Base-by-base conservation (phyloP, 2,329 filamentous ascomycete species). In the Ilyonectria destructans region DNA sequence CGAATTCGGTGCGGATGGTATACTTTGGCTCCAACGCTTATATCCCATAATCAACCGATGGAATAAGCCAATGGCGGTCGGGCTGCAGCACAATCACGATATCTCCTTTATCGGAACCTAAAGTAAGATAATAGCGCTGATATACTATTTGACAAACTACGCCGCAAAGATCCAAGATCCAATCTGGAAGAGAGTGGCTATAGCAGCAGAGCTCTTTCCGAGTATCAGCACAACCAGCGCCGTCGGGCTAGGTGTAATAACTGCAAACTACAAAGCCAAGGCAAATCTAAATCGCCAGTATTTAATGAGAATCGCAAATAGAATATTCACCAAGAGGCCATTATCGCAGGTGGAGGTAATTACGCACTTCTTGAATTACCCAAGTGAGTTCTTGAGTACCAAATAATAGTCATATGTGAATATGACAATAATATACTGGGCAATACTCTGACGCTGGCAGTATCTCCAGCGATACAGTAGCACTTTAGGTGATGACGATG, bases 91-190 rank as follows among this genome's bases (percentile, higher is more conserved):
- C 17, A 66, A 66, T 19, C 51, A 66, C n/a, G 23, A 66, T 17
- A 52, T 66, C 10, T 61, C 63, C 9, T 66, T 66, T 31, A 66
- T 66, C 12, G 43, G 57, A 10, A 66, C 63, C 12, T 33, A 66
- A 43, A 56, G 29, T 9, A 61, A 66, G 31, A 66, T 43, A 6
- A 48, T 67, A 26, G 52, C 23, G 26, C 45, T 67, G 5, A 49
- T 65, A 17, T 65, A 59, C 33, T 65, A 65, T 19, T 5, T 65
- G 6, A 52, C 29, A 26, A 62, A 67, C 52, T 67, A 67, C 15
- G 17, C 58, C 6, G 62, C 15, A 35, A 67, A 67, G 17, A 31
- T 67, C 15, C 2, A 67, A 54, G 52, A 67, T 62, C 52, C 52
- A 8, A 52, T 62, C 7, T 65, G 37, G 56, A 64, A 64, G 61